A percentile compares a stretch with the other conserved stretches of the same genome.
Conservation (phyloP, 345 rosid species). For the Arabis hirsuta region DNA sequence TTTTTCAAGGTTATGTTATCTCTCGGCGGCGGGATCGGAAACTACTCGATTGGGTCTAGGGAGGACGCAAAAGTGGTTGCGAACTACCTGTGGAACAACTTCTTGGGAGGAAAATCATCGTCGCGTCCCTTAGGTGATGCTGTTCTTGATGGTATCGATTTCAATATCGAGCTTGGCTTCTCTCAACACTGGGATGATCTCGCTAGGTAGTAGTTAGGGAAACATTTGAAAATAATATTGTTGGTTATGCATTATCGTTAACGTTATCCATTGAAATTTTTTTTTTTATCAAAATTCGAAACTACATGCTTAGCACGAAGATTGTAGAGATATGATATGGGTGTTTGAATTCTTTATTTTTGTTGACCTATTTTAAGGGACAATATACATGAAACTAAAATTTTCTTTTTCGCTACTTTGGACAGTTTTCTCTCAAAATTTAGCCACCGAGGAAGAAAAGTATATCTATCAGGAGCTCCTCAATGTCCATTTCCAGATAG, state of each 20-base stretch:
- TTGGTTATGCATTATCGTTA: neutral
- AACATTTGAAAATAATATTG: neutral
- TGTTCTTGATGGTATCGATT: constrained; percentile 62
- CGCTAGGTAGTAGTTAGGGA: constrained; percentile 34
- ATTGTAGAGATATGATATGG: neutral
- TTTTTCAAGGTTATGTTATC: constrained; percentile 55
- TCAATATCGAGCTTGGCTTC: constrained; percentile 55
- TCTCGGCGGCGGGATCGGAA: constrained; percentile 58
- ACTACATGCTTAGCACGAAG: neutral
- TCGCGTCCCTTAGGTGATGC: constrained; percentile 61
- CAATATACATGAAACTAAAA: neutral
- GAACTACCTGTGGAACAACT: constrained; percentile 50
- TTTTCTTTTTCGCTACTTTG: constrained; percentile 29
- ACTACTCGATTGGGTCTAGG: constrained; percentile 52
- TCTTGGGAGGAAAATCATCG: constrained; percentile 50
- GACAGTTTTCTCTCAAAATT: constrained; percentile 43
- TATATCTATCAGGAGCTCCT: constrained; percentile 67
- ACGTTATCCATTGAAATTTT: neutral
- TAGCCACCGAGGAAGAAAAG: constrained; percentile 49
- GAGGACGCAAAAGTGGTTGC: constrained; percentile 55
- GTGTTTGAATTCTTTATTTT: neutral
- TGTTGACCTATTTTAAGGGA: neutral
- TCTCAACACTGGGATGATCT: constrained; percentile 53
- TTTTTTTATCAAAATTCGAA: neutral
- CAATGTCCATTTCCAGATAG: constrained; percentile 71